Percentiles rank a stretch among this genome's conserved stretches.
These are phyloP conservation scores for Salix arbutifolia DNA, from an alignment of 345 rosid species.

Conservation along the genomic window DNA sequence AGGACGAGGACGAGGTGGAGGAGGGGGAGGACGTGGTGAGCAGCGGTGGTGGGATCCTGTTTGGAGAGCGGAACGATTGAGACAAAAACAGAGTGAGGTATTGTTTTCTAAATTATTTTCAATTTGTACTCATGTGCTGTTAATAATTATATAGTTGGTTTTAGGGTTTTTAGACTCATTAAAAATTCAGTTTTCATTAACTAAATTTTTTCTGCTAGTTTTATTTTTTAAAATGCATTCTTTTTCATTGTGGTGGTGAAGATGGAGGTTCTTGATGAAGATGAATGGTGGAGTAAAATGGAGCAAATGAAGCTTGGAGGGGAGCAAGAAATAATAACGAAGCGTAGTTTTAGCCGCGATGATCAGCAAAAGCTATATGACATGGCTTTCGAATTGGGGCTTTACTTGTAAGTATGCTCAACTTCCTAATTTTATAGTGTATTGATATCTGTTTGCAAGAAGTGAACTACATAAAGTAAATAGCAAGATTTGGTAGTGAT, in stretches of 20 bases:
- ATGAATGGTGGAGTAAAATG: constrained; percentile 86
- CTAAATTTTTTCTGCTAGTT: neutral
- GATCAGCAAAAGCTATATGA: constrained; percentile 69
- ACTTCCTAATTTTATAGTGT: neutral
- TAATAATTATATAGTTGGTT: neutral
- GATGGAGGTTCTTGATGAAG: constrained; percentile 82
- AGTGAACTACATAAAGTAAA: neutral
- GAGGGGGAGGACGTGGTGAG: constrained; percentile 71
- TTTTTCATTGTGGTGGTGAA: constrained; percentile 14
- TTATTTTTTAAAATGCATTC: neutral
- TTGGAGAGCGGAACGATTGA: constrained; percentile 93
- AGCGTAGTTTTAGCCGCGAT: constrained; percentile 55
- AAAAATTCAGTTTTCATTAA: neutral
- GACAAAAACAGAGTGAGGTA: constrained; percentile 72
- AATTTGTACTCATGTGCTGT: neutral
- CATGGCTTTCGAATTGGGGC: constrained; percentile 70
- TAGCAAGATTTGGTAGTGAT: neutral
- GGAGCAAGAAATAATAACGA: constrained; percentile 74
- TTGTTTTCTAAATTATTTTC: neutral
- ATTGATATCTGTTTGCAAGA: neutral
- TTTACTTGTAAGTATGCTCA: constrained; percentile 68
- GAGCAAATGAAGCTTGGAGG: constrained; percentile 57
- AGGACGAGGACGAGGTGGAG: constrained; percentile 24
- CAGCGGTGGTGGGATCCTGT: constrained; percentile 99
- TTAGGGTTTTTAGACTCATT: neutral